These are phyloP conservation scores for Ceratobasidium sp. DNA, from an alignment of 1,284 basidiomycete genomes.

Conservation along the genomic window DNA sequence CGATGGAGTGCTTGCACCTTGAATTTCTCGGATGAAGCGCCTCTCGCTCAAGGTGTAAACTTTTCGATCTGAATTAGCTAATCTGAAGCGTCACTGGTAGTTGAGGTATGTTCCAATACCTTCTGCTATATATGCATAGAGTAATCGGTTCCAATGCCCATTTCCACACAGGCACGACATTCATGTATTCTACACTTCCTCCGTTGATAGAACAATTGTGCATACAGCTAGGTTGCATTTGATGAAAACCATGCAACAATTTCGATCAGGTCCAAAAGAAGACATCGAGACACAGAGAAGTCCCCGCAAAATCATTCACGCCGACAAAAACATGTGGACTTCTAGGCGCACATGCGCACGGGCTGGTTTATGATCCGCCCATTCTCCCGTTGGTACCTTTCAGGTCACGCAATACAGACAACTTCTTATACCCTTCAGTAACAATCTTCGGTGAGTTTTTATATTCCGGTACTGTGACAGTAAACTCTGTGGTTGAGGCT, in stretches of 20 bases:
- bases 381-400: not conserved
- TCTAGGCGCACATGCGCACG: not conserved
- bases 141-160: not conserved
- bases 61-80: constrained; percentile 61
- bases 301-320: not conserved
- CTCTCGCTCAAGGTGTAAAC: constrained; percentile 90
- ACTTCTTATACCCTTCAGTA: not conserved
- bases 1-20: constrained; percentile 82
- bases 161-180: not conserved
- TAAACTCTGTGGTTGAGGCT: not conserved
- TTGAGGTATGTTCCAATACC: not conserved
- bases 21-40: constrained; percentile 90
- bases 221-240: not conserved
- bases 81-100: not conserved
- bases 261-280: not conserved
- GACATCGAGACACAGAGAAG: not conserved
- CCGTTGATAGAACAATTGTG: not conserved
- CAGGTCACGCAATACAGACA: too few relatives aligned
- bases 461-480: not conserved
- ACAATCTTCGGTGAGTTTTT: not conserved
- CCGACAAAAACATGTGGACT: not conserved
- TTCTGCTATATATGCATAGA: not conserved
- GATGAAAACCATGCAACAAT: not conserved
- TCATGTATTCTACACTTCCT: not conserved
- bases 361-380: not conserved